Conservation (phyloP, 2,329 filamentous ascomycete species). For the Monosporascus sp. region DNA sequence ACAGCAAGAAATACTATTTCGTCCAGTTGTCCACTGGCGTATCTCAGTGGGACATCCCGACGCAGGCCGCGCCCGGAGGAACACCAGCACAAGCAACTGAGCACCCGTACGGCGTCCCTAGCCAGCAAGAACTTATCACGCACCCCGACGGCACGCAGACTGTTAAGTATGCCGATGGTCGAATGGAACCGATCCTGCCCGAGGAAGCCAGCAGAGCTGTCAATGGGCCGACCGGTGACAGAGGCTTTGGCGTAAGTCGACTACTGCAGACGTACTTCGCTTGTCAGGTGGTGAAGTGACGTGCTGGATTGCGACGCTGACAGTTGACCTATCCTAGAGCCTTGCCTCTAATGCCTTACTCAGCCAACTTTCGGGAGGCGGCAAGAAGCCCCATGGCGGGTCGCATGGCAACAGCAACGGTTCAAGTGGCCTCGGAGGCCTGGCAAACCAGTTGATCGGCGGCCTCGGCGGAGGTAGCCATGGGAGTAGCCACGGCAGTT, state of each 20-base stretch:
- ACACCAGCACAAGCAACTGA: constrained; percentile 51
- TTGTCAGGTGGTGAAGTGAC: neutral
- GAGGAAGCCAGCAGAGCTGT: constrained; percentile 43
- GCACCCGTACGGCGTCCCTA: constrained; percentile 57
- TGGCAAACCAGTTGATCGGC: constrained; percentile 41
- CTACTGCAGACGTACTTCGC: constrained; percentile 7
- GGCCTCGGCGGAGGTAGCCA: constrained; percentile 19
- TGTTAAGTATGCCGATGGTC: constrained; percentile 54
- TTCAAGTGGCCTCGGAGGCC: constrained; percentile 37
- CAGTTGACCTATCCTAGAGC: constrained; percentile 34
- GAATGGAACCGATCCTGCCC: constrained; percentile 53
- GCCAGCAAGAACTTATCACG: constrained; percentile 50
- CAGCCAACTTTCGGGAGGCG: constrained; percentile 39
- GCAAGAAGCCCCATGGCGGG: constrained; percentile 33
- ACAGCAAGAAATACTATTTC: constrained; percentile 63
- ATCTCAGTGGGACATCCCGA: constrained; percentile 71
- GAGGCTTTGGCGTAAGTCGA: constrained; percentile 59
- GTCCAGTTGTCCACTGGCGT: constrained; percentile 67
- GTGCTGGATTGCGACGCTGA: constrained; percentile 19
- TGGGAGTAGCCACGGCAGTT: constrained; percentile 17
- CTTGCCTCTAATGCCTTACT: constrained; percentile 56
- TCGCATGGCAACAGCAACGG: constrained; percentile 26
- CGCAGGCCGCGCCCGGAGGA: constrained; percentile 56
- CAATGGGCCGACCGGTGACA: constrained; percentile 51
- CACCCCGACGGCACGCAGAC: constrained; percentile 60